Evolutionary conservation across 768 basidiomycete genomes (phyloP).

Genomic region (Termitomyces heimii): DNA sequence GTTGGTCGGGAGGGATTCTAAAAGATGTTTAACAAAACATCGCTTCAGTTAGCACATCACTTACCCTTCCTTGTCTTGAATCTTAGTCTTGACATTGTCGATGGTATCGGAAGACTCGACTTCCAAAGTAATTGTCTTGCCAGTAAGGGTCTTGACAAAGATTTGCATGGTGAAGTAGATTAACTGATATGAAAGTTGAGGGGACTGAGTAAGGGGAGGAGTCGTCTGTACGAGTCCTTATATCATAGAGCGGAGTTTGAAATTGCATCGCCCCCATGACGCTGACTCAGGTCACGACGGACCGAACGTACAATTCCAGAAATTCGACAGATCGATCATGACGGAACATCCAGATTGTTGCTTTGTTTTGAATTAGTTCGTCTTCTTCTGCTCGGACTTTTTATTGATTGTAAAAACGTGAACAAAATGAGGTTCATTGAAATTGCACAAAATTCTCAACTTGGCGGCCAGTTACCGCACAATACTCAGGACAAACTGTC

Average conservation of each 20-base stretch:
- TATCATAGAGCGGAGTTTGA: slow-evolving; percentile 34
- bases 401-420: not conserved
- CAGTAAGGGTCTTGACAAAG: slow-evolving; percentile 53
- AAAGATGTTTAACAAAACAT: slow-evolving; percentile 6
- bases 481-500: slow-evolving; percentile 14
- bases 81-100: slow-evolving; percentile 74
- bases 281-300: slow-evolving; percentile 8
- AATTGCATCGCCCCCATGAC: slow-evolving; percentile 21
- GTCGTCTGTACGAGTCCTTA: slow-evolving; percentile 12
- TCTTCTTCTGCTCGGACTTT: not conserved
- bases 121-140: slow-evolving; percentile 76
- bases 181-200: not conserved
- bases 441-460: not conserved
- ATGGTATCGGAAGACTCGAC: slow-evolving; percentile 69
- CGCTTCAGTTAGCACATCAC: not conserved
- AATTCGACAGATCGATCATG: slow-evolving; percentile 32
- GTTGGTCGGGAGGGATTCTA: slow-evolving; percentile 74
- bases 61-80: slow-evolving; percentile 84
- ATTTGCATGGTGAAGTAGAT: slow-evolving; percentile 32
- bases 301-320: slow-evolving; percentile 26
- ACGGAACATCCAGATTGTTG: not conserved
- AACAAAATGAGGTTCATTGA: not conserved
- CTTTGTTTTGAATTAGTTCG: not conserved
- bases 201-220: not conserved
- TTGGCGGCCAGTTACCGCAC: not conserved